Evolutionary conservation across 2,329 filamentous ascomycete species (phyloP).

Genomic region (Talaromyces islandicus): DNA sequence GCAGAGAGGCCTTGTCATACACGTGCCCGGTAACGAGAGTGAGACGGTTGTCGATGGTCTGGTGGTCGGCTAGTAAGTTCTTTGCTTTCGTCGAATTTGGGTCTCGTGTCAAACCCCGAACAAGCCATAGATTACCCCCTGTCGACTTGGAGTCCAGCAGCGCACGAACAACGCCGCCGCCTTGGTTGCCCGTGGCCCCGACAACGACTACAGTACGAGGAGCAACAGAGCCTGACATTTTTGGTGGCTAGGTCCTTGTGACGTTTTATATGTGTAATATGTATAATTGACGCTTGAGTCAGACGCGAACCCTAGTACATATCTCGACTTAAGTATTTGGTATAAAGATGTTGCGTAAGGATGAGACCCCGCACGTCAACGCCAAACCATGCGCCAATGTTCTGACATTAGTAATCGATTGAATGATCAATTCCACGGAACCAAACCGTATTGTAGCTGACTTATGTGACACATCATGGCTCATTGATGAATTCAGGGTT

Average conservation of each 20-base stretch:
- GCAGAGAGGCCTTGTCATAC: conserved; percentile 7
- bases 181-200: conserved; percentile 15
- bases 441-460: no score
- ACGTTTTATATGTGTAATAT: no score
- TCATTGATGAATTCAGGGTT: no score
- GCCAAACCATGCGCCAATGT: no score
- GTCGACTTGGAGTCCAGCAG: neutral
- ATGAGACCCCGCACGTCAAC: no score
- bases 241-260: neutral
- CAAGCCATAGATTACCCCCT: neutral
- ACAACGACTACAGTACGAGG: conserved; percentile 5
- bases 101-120: conserved; percentile 14
- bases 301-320: no score
- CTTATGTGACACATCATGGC: no score
- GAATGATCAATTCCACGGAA: no score
- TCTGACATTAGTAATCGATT: no score
- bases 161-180: conserved; percentile 10
- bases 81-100: conserved; percentile 5
- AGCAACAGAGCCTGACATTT: neutral
- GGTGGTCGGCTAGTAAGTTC: neutral
- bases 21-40: conserved; percentile 9
- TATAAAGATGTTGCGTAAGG: no score
- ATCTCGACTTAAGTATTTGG: no score
- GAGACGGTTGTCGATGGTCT: conserved; percentile 5
- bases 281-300: no score